Evolutionary conservation across 306 rosid species (phyloP), one percentile per base, ranked within the genome.

Genomic region (Castanea sativa): DNA sequence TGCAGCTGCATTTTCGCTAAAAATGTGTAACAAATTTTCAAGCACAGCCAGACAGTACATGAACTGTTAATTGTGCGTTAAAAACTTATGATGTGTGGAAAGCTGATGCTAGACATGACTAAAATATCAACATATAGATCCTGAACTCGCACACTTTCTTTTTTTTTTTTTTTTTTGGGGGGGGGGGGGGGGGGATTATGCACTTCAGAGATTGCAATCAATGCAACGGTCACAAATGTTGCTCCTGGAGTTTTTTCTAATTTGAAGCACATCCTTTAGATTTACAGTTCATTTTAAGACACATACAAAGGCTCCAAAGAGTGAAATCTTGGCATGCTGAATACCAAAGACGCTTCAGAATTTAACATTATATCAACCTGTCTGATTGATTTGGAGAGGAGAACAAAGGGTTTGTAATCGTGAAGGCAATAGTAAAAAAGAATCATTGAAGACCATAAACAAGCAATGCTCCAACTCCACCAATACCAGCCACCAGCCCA

Each of bases 401-500:
- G 71, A 25, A 21, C 64, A 69, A 10, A 20, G 9, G 29, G 43
- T 43, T n/a, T 29, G n/a, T 55, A 73, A 56, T 8, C 9, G 52
- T 1, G 55, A 10, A 56, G 65, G 45, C 69, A 35, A 64, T 67
- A 23, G 65, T 27, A 61, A 72, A 72, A 81, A 71, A 71, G 49
- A 63, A 73, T 90, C 87, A 96, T 84, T 95, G 99, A 87, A 96
- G 98, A 74, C 98, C 98, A 88, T 88, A 96, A 38, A 93, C 87
- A 89, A 96, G 99, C 92, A 96, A 83, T 27, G 99, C 98, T 74
- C 93, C 98, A 41, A 93, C 93, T 19, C 83, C 99, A 79, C 89
- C 97, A 52, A 96, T 4, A 63, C 99, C 99, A 76, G 87, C 97
- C 33, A 91, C 33, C 19, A 91, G 87, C 65, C 97, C 99, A 84